phyloP scores from a whole-genome alignment of 2,329 filamentous ascomycete genomes.

The Colletotrichum eremochloae region DNA sequence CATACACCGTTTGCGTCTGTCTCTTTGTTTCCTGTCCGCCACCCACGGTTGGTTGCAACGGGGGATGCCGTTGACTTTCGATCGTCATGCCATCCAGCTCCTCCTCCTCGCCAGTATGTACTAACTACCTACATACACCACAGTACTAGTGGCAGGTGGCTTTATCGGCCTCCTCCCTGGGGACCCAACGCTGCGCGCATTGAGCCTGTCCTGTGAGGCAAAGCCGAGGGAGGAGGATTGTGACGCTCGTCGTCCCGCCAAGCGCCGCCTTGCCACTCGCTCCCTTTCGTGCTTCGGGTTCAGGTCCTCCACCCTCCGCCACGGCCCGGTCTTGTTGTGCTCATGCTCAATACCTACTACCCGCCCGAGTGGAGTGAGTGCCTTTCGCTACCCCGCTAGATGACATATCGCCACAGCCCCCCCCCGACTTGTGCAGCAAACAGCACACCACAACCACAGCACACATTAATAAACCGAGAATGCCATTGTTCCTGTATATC shows the following conservation, averaged over 20 bases:
- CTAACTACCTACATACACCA: too few species aligned
- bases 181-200: slow-evolving; percentile 14
- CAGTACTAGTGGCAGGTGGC: neutral
- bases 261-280: slow-evolving; percentile 22
- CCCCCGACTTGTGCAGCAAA: neutral
- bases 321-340: neutral
- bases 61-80: neutral
- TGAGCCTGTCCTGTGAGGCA: slow-evolving; percentile 12
- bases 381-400: neutral
- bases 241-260: slow-evolving; percentile 19
- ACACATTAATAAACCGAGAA: neutral
- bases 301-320: slow-evolving; percentile 1
- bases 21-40: neutral
- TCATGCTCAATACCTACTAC: neutral
- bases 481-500: neutral
- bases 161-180: slow-evolving; percentile 18
- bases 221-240: slow-evolving; percentile 4
- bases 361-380: neutral
- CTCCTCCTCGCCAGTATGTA: neutral
- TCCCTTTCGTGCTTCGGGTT: slow-evolving; percentile 21
- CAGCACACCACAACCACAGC: neutral
- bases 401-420: neutral
- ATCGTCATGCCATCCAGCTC: neutral
- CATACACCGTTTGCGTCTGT: neutral
- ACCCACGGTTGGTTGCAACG: neutral